Conservation (phyloP, 2,329 filamentous ascomycete species). For the Colletotrichum endophyticum region DNA sequence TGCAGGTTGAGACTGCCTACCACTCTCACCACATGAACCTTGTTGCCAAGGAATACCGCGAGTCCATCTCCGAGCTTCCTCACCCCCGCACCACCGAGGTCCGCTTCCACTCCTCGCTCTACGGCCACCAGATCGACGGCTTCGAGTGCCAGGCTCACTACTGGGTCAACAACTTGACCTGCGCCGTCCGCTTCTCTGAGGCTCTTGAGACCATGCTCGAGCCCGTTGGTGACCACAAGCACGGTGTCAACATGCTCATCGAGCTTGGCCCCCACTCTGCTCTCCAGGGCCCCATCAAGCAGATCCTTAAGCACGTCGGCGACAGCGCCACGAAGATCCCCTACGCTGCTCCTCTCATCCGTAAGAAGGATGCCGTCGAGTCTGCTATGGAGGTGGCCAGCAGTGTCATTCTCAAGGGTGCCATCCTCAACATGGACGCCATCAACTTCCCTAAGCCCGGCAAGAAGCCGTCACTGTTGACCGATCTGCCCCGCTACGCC, state of each 20-base stretch:
- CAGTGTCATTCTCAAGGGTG: conserved; percentile 50
- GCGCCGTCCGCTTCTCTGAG: conserved; percentile 48
- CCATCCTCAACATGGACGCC: conserved; percentile 44
- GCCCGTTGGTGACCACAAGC: conserved; percentile 35
- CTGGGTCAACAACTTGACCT: conserved; percentile 50
- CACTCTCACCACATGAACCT: conserved; percentile 60
- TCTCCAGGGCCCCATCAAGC: conserved; percentile 54
- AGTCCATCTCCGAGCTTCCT: conserved; percentile 45
- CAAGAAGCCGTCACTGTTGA: conserved; percentile 32
- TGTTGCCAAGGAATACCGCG: conserved; percentile 38
- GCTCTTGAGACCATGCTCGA: conserved; percentile 40
- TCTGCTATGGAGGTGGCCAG: conserved; percentile 48
- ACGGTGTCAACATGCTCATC: conserved; percentile 48
- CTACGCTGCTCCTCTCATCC: conserved; percentile 52
- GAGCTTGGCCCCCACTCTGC: conserved; percentile 57
- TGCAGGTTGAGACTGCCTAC: conserved; percentile 57
- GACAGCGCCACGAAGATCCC: conserved; percentile 42
- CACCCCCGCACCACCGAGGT: conserved; percentile 37
- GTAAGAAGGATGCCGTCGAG: conserved; percentile 54
- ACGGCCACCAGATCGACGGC: conserved; percentile 43
- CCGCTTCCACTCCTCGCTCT: conserved; percentile 51
- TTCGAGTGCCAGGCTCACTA: conserved; percentile 35
- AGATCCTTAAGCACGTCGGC: conserved; percentile 51
- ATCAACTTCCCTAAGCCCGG: conserved; percentile 49
- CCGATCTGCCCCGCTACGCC: conserved; percentile 51